phyloP scores from a whole-genome alignment of 805 yeast species.

The Starmerella floris region DNA sequence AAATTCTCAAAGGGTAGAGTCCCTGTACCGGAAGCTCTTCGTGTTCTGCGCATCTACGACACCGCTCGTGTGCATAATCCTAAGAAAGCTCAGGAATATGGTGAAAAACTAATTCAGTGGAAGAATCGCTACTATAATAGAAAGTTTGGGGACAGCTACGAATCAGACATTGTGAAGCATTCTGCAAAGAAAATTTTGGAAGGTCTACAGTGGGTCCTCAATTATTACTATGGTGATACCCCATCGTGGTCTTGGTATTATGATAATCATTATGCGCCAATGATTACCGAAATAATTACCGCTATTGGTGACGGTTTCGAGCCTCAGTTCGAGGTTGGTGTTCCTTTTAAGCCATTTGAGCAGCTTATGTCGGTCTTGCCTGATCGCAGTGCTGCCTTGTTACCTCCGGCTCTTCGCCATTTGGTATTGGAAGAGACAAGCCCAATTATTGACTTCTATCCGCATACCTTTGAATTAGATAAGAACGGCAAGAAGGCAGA shows the following conservation, averaged over 20 bases:
- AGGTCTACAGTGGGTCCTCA: conserved; percentile 94
- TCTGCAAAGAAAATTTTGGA: conserved; percentile 73
- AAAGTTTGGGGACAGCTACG: conserved; percentile 55
- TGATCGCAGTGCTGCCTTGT: conserved; percentile 67
- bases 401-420: conserved; percentile 65
- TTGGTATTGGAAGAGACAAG: conserved; percentile 77
- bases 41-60: conserved; percentile 30
- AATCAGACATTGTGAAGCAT: conserved; percentile 44
- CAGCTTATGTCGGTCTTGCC: conserved; percentile 97
- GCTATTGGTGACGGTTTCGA: conserved; percentile 48
- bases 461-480: conserved; percentile 74
- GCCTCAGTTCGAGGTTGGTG: conserved; percentile 51
- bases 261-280: conserved; percentile 81
- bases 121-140: conserved; percentile 71
- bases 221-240: conserved; percentile 78
- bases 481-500: conserved; percentile 89
- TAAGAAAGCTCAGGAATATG: conserved; percentile 43
- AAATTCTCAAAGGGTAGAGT: conserved; percentile 33
- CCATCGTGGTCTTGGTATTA: conserved; percentile 96
- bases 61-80: conserved; percentile 26
- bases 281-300: conserved; percentile 69
- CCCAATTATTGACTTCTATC: conserved; percentile 83
- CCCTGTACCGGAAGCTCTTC: conserved; percentile 9
- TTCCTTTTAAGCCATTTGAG: conserved; percentile 83
- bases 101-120: conserved; percentile 65